These are phyloP conservation scores for Salicornia ramosissima DNA, from an alignment of 148 eudicot species.

Conservation along the genomic window DNA sequence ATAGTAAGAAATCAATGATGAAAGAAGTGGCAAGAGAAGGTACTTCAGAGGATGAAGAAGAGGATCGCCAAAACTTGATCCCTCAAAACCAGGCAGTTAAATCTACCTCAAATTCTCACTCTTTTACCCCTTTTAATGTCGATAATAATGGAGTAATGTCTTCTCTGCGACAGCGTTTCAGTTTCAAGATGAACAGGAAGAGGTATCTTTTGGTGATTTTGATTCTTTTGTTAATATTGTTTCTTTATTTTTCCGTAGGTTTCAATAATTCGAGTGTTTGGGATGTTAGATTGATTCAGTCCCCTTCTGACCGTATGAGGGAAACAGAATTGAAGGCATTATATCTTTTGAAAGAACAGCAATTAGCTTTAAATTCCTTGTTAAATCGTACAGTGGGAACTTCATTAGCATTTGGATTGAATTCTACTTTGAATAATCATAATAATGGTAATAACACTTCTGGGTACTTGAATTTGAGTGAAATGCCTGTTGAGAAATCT, in stretches of 20 bases:
- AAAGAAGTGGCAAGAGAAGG: slow-evolving; percentile 29
- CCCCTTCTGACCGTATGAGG: slow-evolving; percentile 50
- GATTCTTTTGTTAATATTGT: slow-evolving; percentile 42
- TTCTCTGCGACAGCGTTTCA: slow-evolving; percentile 22
- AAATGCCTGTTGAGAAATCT: slow-evolving; percentile 24
- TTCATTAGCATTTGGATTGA: slow-evolving; percentile 18
- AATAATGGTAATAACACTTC: slow-evolving; percentile 9
- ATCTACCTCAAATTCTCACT: slow-evolving; percentile 25
- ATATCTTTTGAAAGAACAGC: slow-evolving; percentile 54
- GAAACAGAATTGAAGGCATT: slow-evolving; percentile 60
- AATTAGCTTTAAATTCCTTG: slow-evolving; percentile 49
- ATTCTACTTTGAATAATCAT: slow-evolving; percentile 14
- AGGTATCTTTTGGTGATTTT: slow-evolving; percentile 50
- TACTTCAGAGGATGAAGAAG: slow-evolving; percentile 61
- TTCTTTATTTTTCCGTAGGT: slow-evolving; percentile 52
- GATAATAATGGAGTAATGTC: slow-evolving; percentile 30
- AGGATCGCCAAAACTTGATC: slow-evolving; percentile 46
- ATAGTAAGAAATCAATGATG: slow-evolving; percentile 1
- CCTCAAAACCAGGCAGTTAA: slow-evolving; percentile 30
- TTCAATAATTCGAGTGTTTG: slow-evolving; percentile 33
- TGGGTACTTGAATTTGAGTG: slow-evolving; percentile 35
- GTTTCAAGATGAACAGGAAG: slow-evolving; percentile 33
- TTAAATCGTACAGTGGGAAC: slow-evolving; percentile 39
- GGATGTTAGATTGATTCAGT: slow-evolving; percentile 17
- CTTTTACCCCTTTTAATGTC: slow-evolving; percentile 44